Percentiles rank a stretch among this genome's conserved stretches.
These are phyloP conservation scores for Parmelia sp. DNA, from an alignment of 495 filamentous ascomycete genomes.

Conservation along the genomic window DNA sequence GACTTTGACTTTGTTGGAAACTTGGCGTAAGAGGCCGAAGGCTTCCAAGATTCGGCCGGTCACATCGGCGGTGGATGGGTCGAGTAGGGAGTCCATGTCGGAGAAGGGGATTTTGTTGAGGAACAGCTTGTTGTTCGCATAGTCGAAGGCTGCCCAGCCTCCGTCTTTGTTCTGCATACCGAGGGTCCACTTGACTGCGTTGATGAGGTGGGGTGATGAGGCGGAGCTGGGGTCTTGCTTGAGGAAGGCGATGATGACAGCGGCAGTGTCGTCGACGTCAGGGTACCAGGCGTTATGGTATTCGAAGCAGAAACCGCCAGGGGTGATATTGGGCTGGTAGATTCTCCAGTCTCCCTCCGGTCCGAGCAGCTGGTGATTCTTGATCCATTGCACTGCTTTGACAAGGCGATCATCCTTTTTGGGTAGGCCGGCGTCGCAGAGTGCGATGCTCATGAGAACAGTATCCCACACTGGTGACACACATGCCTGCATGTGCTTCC, in stretches of 20 bases:
- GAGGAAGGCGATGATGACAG: conserved; percentile 31
- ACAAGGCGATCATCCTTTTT: conserved; percentile 7
- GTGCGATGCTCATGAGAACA: conserved; percentile 30
- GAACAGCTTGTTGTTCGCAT: conserved; percentile 35
- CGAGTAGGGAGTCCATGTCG: conserved; percentile 40
- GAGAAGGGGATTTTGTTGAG: conserved; percentile 41
- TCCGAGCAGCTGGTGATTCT: conserved; percentile 28
- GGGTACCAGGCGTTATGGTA: conserved; percentile 38
- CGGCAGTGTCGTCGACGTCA: conserved; percentile 43
- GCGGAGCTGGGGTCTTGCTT: conserved; percentile 25
- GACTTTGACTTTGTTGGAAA: no score
- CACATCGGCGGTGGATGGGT: conserved; percentile 34
- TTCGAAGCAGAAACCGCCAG: conserved; percentile 36
- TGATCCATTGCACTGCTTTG: conserved; percentile 28
- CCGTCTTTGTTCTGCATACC: conserved; percentile 45
- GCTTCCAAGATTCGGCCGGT: conserved; percentile 36
- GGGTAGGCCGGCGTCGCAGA: conserved; percentile 24
- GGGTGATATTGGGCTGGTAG: conserved; percentile 21
- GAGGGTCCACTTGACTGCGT: conserved; percentile 33
- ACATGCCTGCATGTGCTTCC: conserved; percentile 23
- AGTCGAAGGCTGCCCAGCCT: conserved; percentile 42
- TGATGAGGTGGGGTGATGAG: conserved; percentile 14
- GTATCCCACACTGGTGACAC: conserved; percentile 37
- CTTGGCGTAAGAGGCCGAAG: conserved; percentile 28
- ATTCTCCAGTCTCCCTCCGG: conserved; percentile 35